phyloP scores from a whole-genome alignment of 441 rosid genomes.

The Euphorbia celastroides region DNA sequence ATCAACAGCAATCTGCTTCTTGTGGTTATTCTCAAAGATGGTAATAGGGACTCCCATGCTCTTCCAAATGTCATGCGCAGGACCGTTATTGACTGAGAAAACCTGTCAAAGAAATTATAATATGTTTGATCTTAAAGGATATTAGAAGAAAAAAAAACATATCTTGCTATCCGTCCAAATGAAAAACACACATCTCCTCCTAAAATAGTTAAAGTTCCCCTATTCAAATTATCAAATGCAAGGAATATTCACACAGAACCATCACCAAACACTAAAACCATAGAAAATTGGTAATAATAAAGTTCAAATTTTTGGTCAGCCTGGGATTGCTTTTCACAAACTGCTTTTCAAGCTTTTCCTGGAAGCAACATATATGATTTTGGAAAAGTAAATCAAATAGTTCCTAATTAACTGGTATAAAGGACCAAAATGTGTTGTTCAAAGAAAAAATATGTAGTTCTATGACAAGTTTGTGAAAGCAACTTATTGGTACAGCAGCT shows the following conservation, averaged over 20 bases:
- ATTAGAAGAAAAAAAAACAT: not conserved
- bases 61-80: constrained; percentile 62
- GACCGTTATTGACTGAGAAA: constrained; percentile 81
- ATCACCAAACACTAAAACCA: not conserved
- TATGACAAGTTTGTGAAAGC: no score
- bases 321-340: no score
- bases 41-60: constrained; percentile 56
- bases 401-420: no score
- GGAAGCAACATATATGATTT: no score
- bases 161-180: not conserved
- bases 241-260: not conserved
- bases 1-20: constrained; percentile 46
- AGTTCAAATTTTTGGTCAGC: no score
- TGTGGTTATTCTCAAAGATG: constrained; percentile 30
- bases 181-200: constrained; percentile 2
- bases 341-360: no score
- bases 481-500: no score
- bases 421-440: no score
- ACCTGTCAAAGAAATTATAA: constrained; percentile 47
- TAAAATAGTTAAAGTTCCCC: not conserved
- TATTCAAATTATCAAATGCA: not conserved
- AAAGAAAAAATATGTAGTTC: no score
- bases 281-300: not conserved
- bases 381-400: no score
- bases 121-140: constrained; percentile 6